Conservation (phyloP, 306 rosid genomes). For the Canavalia ensiformis region DNA sequence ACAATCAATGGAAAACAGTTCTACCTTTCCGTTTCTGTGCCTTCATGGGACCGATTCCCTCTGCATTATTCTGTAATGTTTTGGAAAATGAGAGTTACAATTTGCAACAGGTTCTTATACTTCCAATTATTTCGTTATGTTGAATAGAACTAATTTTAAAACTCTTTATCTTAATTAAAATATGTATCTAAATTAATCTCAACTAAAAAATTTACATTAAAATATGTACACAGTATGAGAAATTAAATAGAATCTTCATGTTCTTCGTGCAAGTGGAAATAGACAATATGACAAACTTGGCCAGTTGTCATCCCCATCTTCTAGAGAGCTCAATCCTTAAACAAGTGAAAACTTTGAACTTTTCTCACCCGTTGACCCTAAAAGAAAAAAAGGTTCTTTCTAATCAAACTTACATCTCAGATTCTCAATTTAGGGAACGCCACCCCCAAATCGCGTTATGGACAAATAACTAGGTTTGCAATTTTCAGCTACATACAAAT, state of each 20-base stretch:
- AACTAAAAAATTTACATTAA: too few relatives aligned
- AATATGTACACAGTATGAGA: too few relatives aligned
- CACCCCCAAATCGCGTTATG: background rate
- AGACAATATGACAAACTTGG: background rate
- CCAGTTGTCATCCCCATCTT: background rate
- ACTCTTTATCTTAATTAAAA: too few relatives aligned
- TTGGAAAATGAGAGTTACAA: background rate
- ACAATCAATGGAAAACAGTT: conserved; percentile 43
- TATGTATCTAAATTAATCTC: too few relatives aligned
- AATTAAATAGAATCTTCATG: too few relatives aligned
- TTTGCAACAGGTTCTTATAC: conserved; percentile 1
- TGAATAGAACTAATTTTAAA: too few relatives aligned
- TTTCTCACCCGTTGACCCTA: too few relatives aligned
- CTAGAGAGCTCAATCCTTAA: background rate
- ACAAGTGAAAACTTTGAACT: background rate
- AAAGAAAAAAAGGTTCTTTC: background rate
- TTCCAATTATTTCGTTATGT: background rate
- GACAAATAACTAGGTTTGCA: conserved; percentile 12
- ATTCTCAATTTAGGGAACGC: background rate
- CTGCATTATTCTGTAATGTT: conserved; percentile 37
- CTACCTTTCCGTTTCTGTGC: conserved; percentile 40
- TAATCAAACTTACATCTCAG: background rate
- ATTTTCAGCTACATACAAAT: background rate
- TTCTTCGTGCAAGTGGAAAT: background rate
- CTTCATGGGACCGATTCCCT: conserved; percentile 29